phyloP scores from a whole-genome alignment of 495 filamentous ascomycete species.

The Hypoxylon trugodes region DNA sequence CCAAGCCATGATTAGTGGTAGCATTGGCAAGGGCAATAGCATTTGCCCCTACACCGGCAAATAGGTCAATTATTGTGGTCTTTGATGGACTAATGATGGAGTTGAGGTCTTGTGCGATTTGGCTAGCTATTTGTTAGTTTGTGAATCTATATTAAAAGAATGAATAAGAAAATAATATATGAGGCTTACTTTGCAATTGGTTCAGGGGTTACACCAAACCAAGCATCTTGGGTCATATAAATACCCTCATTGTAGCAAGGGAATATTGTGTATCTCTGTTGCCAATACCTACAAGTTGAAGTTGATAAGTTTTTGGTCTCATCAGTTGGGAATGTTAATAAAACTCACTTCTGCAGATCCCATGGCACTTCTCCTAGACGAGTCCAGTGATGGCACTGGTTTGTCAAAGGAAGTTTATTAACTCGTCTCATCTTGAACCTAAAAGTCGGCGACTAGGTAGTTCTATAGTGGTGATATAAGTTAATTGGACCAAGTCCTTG shows the following conservation, averaged over 20 bases:
- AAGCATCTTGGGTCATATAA: conserved; percentile 88
- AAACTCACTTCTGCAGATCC: conserved; percentile 77
- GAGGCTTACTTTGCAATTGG: conserved; percentile 77
- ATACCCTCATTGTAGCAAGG: conserved; percentile 82
- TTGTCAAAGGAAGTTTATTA: conserved; percentile 54
- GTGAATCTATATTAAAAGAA: conserved; percentile 10
- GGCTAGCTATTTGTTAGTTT: conserved; percentile 54
- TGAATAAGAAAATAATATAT: conserved; percentile 8
- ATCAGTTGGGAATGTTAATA: background rate
- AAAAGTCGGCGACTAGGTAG: too few relatives aligned
- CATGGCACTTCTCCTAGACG: conserved; percentile 69
- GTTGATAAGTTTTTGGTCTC: background rate
- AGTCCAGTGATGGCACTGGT: conserved; percentile 71
- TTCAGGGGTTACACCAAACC: conserved; percentile 97
- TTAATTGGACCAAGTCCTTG: background rate
- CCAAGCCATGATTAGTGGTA: conserved; percentile 44
- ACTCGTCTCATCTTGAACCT: conserved; percentile 43
- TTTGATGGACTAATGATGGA: conserved; percentile 50
- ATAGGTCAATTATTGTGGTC: conserved; percentile 79
- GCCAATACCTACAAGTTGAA: conserved; percentile 75
- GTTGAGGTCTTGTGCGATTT: conserved; percentile 80
- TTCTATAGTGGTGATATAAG: background rate
- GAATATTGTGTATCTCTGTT: conserved; percentile 86
- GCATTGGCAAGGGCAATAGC: conserved; percentile 90
- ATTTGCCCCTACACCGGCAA: conserved; percentile 92